Conservation (phyloP, 2,329 filamentous ascomycete genomes). For the Neonectria coccinea region DNA sequence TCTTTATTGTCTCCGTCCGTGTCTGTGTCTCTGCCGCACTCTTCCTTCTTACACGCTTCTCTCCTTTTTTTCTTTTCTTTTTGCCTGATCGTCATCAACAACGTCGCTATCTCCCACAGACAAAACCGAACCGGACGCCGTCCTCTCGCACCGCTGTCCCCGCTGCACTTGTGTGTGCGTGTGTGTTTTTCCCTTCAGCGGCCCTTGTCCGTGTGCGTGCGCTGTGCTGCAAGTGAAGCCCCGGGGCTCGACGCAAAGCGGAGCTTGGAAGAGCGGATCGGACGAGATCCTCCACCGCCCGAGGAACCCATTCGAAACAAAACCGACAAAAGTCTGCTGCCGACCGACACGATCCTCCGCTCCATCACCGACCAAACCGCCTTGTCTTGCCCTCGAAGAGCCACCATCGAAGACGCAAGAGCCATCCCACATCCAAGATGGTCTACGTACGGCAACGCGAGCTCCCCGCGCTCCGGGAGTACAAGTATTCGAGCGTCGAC, state of each 20-base stretch:
- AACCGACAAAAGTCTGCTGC: background rate
- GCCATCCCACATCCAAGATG: slow-evolving; percentile 65
- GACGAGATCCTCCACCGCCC: slow-evolving; percentile 28
- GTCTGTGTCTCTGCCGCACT: background rate
- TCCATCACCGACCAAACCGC: slow-evolving; percentile 3
- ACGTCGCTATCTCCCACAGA: background rate
- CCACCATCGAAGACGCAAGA: slow-evolving; percentile 4
- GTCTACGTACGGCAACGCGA: slow-evolving; percentile 95
- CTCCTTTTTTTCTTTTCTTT: background rate
- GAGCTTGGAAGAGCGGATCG: slow-evolving; percentile 29
- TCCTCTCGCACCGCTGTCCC: background rate
- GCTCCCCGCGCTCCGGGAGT: slow-evolving; percentile 88
- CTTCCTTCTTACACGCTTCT: background rate
- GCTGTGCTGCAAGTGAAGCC: slow-evolving; percentile 17
- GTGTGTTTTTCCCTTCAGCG: background rate
- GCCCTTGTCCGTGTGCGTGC: background rate
- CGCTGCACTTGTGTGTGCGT: background rate
- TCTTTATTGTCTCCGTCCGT: background rate
- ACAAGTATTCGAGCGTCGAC: slow-evolving; percentile 95
- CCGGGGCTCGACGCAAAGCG: slow-evolving; percentile 28
- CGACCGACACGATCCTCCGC: slow-evolving; percentile 6
- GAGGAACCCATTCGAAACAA: slow-evolving; percentile 5
- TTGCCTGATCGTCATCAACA: background rate
- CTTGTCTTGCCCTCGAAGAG: slow-evolving; percentile 1
- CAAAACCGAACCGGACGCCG: background rate